Evolutionary conservation across 352 stramenopile genomes (phyloP), one percentile per base, ranked within the genome.

Genomic region (Pythium phragmiticola): DNA sequence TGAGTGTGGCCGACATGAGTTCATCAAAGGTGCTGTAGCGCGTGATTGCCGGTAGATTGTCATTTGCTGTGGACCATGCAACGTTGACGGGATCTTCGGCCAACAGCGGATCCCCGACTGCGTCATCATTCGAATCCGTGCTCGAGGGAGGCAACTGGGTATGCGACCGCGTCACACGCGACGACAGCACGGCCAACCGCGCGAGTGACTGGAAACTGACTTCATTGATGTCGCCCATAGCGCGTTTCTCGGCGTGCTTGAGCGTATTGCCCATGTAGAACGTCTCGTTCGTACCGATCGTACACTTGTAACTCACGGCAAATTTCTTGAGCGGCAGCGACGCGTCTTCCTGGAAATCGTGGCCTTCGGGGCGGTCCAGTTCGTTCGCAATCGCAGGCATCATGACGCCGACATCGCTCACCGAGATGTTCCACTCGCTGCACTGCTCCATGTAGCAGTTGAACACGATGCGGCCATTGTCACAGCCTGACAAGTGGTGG

Each of bases 381-480:
- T 95, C 87, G 57, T 95, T 94, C 14, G 85, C 79, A 62, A 95
- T 93, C 14, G 84, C 85, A 0, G 87, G 87, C 87, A 95, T 95
- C 83, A 95, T 94, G 19, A 95, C 78, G 3, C 85, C 87, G 7
- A 95, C 81, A 51, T 95, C 85, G 57, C 87, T 95, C 45, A 95
- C 85, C 0, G 80, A 90, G 59, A 95, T 95, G 56, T 92, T 93
- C 87, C 87, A 95, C 46, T 94, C 84, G 68, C 78, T 93, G 68
- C 87, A 95, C 61, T 96, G 87, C 58, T 96, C 87, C 87, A 96
- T 96, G 74, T 96, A 96, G 70, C 85, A 94, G 53, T 96, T 96
- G 70, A 96, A 96, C 49, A 96, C 87, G 28, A 96, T 83, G 28
- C 87, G 80, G 39, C 87, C 87, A 60, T 96, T 96, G 30, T 93